Evolutionary conservation across 352 stramenopile genomes (phyloP), one percentile per base, ranked within the genome.

Genomic region (Globisporangium megalacanthum): DNA sequence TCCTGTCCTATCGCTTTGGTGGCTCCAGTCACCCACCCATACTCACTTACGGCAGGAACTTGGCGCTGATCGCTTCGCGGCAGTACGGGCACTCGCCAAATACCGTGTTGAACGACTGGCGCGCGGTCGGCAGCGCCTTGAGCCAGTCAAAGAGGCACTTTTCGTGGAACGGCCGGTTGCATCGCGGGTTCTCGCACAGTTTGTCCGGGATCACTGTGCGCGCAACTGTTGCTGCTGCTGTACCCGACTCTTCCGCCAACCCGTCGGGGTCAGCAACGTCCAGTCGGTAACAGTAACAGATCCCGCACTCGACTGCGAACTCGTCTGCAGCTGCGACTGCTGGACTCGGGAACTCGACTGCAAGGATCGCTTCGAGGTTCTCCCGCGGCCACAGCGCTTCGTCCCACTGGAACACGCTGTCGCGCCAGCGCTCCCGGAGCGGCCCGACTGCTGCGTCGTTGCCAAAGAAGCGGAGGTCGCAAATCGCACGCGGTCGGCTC

Each of bases 11-110:
- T 45, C 39, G 39, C 39, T 6, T n/a, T 45, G 15, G 39, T 8
- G 3, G 13, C 39, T 29, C 25, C 25, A 29, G 25, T 29, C 25
- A 29, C 25, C 1, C 25, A 29, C 25, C 1, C 10, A 42, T 15
- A 15, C 37, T 42, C 17, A n/a, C 7, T 20, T 48, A 48, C 42
- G 10, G 42, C 17, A 83, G 49, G 36, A 86, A 81, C 55, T 87
- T 91, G 55, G 86, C 80, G 59, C 79, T 91, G 45, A 97, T 96
- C 22, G 79, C 68, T 59, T 94, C 88, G 29, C 85, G 76, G 60
- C 88, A 97, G 66, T 97, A 96, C 2, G 88, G 89, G 50, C 89
- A 97, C 56, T 92, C 74, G 17, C 88, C 89, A 61, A 97, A 96
- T 44, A 95, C 82, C 0, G 83, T 95, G 65, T 89, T 86, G 59